phyloP scores from a whole-genome alignment of 305 asterid genomes.

The Nicotiana rustica region DNA sequence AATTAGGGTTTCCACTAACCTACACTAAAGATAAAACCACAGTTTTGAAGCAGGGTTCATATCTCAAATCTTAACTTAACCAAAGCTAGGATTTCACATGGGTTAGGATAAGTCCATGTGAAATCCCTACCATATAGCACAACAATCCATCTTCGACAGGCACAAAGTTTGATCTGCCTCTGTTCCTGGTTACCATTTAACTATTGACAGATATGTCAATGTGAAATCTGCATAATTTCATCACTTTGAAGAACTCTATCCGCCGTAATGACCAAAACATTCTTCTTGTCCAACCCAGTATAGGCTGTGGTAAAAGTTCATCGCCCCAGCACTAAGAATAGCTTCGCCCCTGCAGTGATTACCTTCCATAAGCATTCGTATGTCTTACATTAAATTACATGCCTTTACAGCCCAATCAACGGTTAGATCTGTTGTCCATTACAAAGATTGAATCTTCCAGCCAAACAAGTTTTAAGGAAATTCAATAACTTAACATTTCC shows the following conservation, averaged over 20 bases:
- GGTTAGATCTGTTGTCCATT: neutral
- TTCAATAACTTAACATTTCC: neutral
- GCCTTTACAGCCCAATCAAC: conserved; percentile 13
- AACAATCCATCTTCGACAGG: conserved; percentile 17
- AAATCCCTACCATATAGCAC: conserved; percentile 23
- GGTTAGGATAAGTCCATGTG: conserved; percentile 12
- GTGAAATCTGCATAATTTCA: neutral
- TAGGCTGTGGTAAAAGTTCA: conserved; percentile 24
- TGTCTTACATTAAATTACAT: neutral
- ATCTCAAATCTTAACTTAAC: conserved; percentile 14
- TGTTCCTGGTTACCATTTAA: conserved; percentile 12
- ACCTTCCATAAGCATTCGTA: neutral
- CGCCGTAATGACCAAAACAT: neutral
- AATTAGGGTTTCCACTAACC: conserved; percentile 17
- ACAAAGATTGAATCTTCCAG: neutral
- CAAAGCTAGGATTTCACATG: conserved; percentile 23
- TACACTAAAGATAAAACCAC: neutral
- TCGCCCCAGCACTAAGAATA: neutral
- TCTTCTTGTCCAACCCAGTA: neutral
- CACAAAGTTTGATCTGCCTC: neutral
- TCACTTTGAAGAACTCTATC: neutral
- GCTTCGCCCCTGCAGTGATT: neutral
- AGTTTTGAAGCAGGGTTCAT: neutral
- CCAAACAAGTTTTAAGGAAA: conserved; percentile 21
- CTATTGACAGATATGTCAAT: neutral